Percentiles rank a stretch among this genome's conserved stretches.
Conservation (phyloP, 495 filamentous ascomycete genomes). For the Penicillium macrosclerotiorum region DNA sequence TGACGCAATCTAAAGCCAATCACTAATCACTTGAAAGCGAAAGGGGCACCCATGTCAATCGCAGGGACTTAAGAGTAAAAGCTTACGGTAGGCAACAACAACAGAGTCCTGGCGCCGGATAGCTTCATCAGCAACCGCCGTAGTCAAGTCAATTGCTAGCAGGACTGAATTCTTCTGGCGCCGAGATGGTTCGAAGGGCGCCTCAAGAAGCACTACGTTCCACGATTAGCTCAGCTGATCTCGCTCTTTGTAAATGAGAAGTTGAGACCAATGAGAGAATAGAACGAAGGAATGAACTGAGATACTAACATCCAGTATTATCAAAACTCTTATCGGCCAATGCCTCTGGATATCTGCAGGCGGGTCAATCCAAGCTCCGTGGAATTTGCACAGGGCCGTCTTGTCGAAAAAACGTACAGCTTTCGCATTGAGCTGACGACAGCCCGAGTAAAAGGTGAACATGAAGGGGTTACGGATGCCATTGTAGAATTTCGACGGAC, state of each 20-base stretch:
- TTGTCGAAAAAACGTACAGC: conserved; percentile 57
- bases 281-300: too few species aligned
- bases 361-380: conserved; percentile 18
- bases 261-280: too few species aligned
- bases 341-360: conserved; percentile 75
- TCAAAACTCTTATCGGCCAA: conserved; percentile 91
- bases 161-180: conserved; percentile 72
- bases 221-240: conserved; percentile 8
- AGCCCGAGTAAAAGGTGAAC: conserved; percentile 69
- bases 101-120: conserved; percentile 71
- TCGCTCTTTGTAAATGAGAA: too few species aligned
- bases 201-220: conserved; percentile 68
- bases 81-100: conserved; percentile 84
- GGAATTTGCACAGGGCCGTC: conserved; percentile 16
- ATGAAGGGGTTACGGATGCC: conserved; percentile 27
- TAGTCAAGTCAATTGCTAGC: conserved; percentile 88
- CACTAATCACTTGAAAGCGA: too few species aligned
- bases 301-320: conserved; percentile 82
- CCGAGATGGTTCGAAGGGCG: conserved; percentile 58
- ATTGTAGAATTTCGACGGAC: conserved; percentile 32
- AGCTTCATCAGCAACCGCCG: conserved; percentile 87
- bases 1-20: too few species aligned
- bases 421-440: conserved; percentile 79
- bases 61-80: background rate
- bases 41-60: background rate